Evolutionary conservation across 1,284 basidiomycete species (phyloP), one percentile per base, ranked within the genome.

Genomic region (Anthracocystis panici-leucophaei): DNA sequence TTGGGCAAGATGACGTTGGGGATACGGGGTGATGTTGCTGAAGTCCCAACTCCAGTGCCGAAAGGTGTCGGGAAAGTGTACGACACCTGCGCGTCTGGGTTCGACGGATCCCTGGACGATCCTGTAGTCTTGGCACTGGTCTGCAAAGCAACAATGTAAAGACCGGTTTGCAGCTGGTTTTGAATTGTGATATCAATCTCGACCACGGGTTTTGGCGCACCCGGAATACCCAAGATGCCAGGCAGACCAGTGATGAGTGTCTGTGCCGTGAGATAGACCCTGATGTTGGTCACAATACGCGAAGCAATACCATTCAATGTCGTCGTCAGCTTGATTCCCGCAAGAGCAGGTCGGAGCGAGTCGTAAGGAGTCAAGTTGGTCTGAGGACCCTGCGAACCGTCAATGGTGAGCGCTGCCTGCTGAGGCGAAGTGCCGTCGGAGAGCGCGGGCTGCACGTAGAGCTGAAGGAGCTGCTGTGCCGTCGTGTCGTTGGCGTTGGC

Each of bases 401-500:
- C 67, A 33, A 75, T 75, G 57, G 29, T 29, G 31, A 75, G 73
- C 8, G 42, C 31, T 8, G 71, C 60, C 31, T 42, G 20, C 50
- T 70, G 64, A 5, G 29, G 40, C 45, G 66, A 57, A 3, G 46
- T 55, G 25, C 67, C 73, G 52, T 65, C 60, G 40, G 64, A 54
- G 52, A 45, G 23, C 29, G 59, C 48, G 2, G 81, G 78, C 62
- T 80, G 73, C 9, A 85, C 58, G 70, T 86, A 86, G 53, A 58
- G 66, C 25, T 66, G 56, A 5, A 86, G 66, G 64, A 86, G 61
- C 25, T 55, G 49, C 83, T 91, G 89, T 1, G 91, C 91, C 18
- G 87, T 85, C 3, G 90, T 90, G 75, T 92, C 89, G 75, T 91
- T 91, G 10, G 89, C 87, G 82, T 91, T 85, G 9, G 86, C 87